phyloP scores from a whole-genome alignment of 2,329 filamentous ascomycete genomes.

The Phoma sp. region DNA sequence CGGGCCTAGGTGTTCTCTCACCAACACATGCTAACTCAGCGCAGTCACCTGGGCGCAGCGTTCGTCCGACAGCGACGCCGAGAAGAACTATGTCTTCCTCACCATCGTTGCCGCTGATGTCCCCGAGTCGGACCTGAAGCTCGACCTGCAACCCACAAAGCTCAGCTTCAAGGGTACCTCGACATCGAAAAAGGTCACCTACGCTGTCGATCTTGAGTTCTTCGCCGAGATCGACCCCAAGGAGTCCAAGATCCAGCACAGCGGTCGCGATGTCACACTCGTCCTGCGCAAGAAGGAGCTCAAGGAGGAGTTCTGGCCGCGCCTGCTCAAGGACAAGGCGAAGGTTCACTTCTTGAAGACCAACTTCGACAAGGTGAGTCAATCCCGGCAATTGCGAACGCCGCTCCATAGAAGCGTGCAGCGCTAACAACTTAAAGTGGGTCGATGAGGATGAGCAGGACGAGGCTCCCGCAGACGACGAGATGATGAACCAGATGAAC shows the following conservation, averaged over 20 bases:
- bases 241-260: slow-evolving; percentile 88
- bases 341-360: slow-evolving; percentile 98
- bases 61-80: slow-evolving; percentile 78
- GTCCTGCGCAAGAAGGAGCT: slow-evolving; percentile 97
- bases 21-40: slow-evolving; percentile 28
- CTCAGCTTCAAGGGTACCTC: slow-evolving; percentile 86
- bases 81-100: slow-evolving; percentile 95
- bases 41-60: slow-evolving; percentile 98
- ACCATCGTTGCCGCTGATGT: slow-evolving; percentile 91
- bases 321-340: slow-evolving; percentile 87
- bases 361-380: slow-evolving; percentile 89
- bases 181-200: slow-evolving; percentile 83
- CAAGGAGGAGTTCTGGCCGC: slow-evolving; percentile 93
- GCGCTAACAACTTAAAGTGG: slow-evolving; percentile 66
- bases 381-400: background rate
- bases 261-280: slow-evolving; percentile 84
- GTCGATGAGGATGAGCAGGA: slow-evolving; percentile 99
- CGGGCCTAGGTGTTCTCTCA: background rate
- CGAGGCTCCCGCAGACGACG: slow-evolving; percentile 86
- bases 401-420: background rate
- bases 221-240: slow-evolving; percentile 88
- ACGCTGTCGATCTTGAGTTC: slow-evolving; percentile 85
- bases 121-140: slow-evolving; percentile 74
- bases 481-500: slow-evolving; percentile 64
- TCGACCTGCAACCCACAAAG: slow-evolving; percentile 79